Evolutionary conservation across 768 basidiomycete species (phyloP), one percentile per base, ranked within the genome.

Genomic region (Mycena venus): DNA sequence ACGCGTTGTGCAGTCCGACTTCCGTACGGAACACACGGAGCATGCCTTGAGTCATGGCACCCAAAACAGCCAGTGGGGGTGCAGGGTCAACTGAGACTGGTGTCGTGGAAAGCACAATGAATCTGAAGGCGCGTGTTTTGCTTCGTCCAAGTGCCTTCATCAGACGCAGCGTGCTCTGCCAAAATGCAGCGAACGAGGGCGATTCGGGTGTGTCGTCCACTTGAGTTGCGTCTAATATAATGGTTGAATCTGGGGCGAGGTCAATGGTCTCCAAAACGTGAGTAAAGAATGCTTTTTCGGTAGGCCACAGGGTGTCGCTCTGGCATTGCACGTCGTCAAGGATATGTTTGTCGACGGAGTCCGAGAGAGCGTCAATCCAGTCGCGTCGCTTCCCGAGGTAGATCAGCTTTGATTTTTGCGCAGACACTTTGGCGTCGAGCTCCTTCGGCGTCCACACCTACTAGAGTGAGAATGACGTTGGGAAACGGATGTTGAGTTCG

Each of bases 21-120:
- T 83, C 82, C 15, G 79, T 72, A 58, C 80, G 80, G 70, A 79
- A 82, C 4, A 81, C 83, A 3, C 82, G 78, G 12, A 82, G 65
- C 79, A 82, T 79, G 27, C 81, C 82, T 42, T 81, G 81, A 27
- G 81, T 64, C 49, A 83, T 65, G 6, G 79, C 27, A 68, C 82
- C 65, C 9, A 68, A 21, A 17, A 47, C 40, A 12, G 51, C 7
- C 17, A 19, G 36, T 31, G 47, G 44, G 11, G 36, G n/a, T 2
- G 55, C 42, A n/a, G 4, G 34, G 25, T 51, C 9, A 25, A 25
- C 23, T 4, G 51, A 34, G 12, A 12, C 51, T 15, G n/a, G 19
- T 3, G 49, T 17, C 7, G 70, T 63, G 3, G 74, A 71, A 19
- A 75, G 15, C 1, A 76, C 75, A 31, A 69, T 38, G 40, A 73